Evolutionary conservation across 2,329 filamentous ascomycete species (phyloP), one percentile per base, ranked within the genome.

Genomic region (Monilinia polystroma): DNA sequence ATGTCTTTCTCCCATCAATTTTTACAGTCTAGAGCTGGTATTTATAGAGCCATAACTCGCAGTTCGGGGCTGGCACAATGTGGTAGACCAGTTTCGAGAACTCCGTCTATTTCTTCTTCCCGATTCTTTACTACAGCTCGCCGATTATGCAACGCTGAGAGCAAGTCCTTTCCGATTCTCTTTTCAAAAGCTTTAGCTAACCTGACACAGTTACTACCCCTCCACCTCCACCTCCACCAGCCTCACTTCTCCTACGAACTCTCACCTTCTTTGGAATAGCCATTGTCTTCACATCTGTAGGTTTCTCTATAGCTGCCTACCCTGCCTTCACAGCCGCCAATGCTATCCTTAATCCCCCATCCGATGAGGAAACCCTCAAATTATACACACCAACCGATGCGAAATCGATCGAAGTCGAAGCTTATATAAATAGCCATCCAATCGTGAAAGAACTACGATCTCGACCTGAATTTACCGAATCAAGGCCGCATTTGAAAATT

Each of bases 401-500:
- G 14, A 72, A 76, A 53, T 78, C 79, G 59, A 79, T 76, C 70
- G 83, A 85, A 69, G 86, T 96, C 73, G 90, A 97, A 71, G 82
- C 86, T 11, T 85, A 86, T 75, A 92, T 98, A 77, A 85, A 88
- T 74, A 85, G 82, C 56, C 92, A 95, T 79, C 89, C 92, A 1
- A 77, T 96, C n/a, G 84, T 90, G 5, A 77, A 82, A n/a, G 81
- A 84, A 53, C 81, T 98, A 60, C 89, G 93, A 57, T 78, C 79
- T 23, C 83, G 90, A 73, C 81, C 87, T 0, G 84, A 85, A 35
- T 90, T 89, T 77, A 84, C 81, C 45, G 93, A 96, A 77, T 89
- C 90, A 45, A 86, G 95, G 52, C 94, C 94, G 14, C 92, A 97
- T 76, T 81, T 97, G 76, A 95, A 93, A 79, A 90, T 97, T 75